phyloP scores from a whole-genome alignment of 2,329 filamentous ascomycete genomes.

The Cladosporium sphaerospermum region DNA sequence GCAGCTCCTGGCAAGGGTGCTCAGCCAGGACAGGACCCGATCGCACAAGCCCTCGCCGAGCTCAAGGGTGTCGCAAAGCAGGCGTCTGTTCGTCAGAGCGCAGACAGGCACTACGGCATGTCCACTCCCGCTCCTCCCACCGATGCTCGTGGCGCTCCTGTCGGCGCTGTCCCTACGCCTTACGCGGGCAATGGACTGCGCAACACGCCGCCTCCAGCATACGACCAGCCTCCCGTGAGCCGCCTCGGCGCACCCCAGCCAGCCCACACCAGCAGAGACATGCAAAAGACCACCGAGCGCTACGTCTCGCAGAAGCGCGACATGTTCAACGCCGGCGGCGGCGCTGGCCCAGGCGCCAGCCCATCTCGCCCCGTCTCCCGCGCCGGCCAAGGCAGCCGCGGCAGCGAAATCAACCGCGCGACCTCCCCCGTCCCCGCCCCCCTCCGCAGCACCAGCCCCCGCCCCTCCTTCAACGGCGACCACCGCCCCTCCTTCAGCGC shows the following conservation, averaged over 20 bases:
- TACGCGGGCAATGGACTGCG: conserved; percentile 43
- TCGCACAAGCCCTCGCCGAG: conserved; percentile 86
- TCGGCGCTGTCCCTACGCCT: conserved; percentile 39
- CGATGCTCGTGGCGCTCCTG: conserved; percentile 33
- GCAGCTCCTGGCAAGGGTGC: not conserved
- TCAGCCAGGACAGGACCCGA: conserved; percentile 58
- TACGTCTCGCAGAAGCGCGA: conserved; percentile 76
- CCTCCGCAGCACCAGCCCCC: conserved; percentile 48
- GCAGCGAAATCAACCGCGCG: conserved; percentile 22
- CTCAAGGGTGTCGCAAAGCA: conserved; percentile 83
- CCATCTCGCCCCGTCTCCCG: conserved; percentile 22
- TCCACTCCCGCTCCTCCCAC: conserved; percentile 60
- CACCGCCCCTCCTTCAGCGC: conserved; percentile 36
- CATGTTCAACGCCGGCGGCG: conserved; percentile 53
- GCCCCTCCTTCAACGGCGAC: conserved; percentile 47
- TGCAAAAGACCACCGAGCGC: conserved; percentile 91
- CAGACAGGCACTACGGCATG: conserved; percentile 91
- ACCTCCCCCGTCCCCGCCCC: conserved; percentile 25
- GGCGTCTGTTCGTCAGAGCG: conserved; percentile 76
- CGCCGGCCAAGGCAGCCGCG: conserved; percentile 24
- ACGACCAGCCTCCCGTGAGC: conserved; percentile 66
- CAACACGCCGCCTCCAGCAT: conserved; percentile 80
- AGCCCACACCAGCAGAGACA: conserved; percentile 85
- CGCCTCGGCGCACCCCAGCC: conserved; percentile 83
- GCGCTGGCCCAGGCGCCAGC: not conserved